These are phyloP conservation scores for Musa beccarii DNA, from an alignment of 176 grass and related monocot species.

Conservation along the genomic window DNA sequence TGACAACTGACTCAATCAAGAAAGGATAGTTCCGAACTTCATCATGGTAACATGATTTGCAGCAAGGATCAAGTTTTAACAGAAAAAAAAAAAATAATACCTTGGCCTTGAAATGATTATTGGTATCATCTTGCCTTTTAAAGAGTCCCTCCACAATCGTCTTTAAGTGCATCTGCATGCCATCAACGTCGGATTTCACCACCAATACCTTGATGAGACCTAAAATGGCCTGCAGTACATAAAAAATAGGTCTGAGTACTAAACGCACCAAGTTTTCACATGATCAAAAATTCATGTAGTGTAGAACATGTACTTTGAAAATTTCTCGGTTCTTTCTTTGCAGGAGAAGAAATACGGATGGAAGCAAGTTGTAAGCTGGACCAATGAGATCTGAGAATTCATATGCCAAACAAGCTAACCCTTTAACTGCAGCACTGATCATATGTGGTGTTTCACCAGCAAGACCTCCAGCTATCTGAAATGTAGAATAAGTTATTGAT, in stretches of 20 bases:
- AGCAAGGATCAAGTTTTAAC: not conserved
- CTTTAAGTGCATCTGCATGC: slow-evolving; percentile 63
- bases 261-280: not conserved
- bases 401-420: slow-evolving; percentile 81
- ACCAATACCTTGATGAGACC: slow-evolving; percentile 90
- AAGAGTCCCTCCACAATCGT: slow-evolving; percentile 66
- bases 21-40: not conserved
- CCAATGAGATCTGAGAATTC: slow-evolving; percentile 87
- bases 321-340: slow-evolving; percentile 87
- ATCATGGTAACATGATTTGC: not conserved
- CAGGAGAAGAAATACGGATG: slow-evolving; percentile 71
- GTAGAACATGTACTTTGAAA: slow-evolving; percentile 48
- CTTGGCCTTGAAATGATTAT: slow-evolving; percentile 90
- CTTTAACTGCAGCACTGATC: slow-evolving; percentile 79
- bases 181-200: slow-evolving; percentile 72
- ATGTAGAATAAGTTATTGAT: not conserved
- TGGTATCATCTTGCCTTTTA: slow-evolving; percentile 63
- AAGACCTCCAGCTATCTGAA: slow-evolving; percentile 70
- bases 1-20: no score
- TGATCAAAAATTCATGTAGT: not conserved
- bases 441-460: slow-evolving; percentile 66
- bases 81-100: slow-evolving; percentile 17
- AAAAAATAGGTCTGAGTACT: slow-evolving; percentile 12
- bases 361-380: slow-evolving; percentile 76
- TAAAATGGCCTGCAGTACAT: slow-evolving; percentile 61